phyloP scores from a whole-genome alignment of 129 eudicot genomes.

The Pseudognaphalium luteoalbum region DNA sequence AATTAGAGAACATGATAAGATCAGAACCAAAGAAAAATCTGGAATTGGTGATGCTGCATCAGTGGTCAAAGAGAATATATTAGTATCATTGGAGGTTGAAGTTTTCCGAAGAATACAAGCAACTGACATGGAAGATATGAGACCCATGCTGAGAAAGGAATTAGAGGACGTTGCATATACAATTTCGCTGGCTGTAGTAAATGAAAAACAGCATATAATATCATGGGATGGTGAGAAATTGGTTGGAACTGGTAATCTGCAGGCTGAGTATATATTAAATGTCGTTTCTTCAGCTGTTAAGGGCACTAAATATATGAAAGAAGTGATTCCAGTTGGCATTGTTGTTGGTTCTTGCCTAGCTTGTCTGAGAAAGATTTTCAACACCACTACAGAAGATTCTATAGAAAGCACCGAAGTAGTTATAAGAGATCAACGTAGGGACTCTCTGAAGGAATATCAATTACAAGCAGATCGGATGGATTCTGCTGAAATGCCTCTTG shows the following conservation, averaged over 20 bases:
- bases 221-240: conserved; percentile 33
- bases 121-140: conserved; percentile 50
- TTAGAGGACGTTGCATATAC: conserved; percentile 60
- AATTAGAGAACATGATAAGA: conserved; percentile 32
- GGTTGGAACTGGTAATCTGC: conserved; percentile 39
- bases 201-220: conserved; percentile 37
- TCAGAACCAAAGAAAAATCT: conserved; percentile 17
- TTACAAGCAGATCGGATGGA: conserved; percentile 26
- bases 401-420: conserved; percentile 24
- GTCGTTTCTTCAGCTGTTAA: conserved; percentile 63
- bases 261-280: conserved; percentile 49
- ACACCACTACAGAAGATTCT: conserved; percentile 37
- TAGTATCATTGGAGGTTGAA: conserved; percentile 59
- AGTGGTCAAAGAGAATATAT: conserved; percentile 44
- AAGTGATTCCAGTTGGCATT: conserved; percentile 78
- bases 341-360: conserved; percentile 82
- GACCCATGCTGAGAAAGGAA: conserved; percentile 52
- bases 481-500: conserved; percentile 25
- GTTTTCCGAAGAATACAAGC: conserved; percentile 58
- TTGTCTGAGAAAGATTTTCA: conserved; percentile 52
- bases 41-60: conserved; percentile 31
- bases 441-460: conserved; percentile 24
- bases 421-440: conserved; percentile 25
- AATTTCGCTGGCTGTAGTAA: conserved; percentile 51
- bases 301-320: conserved; percentile 60